phyloP scores from a whole-genome alignment of 2,329 filamentous ascomycete species.

The Hypomyces rosellus region DNA sequence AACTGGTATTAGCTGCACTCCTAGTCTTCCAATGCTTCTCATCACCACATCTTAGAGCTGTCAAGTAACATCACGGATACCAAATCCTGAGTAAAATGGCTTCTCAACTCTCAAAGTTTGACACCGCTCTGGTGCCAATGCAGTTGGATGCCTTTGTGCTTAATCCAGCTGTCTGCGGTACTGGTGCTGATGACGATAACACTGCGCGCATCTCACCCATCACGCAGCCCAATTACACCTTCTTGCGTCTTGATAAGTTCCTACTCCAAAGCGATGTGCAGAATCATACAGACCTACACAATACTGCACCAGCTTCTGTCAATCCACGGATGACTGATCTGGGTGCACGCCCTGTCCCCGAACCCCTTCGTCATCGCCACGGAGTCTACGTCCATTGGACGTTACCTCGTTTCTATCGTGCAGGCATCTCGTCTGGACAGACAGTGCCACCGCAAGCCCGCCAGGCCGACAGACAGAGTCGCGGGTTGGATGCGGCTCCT shows the following conservation, averaged over 20 bases:
- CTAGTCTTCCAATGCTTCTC: too few relatives aligned
- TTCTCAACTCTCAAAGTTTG: neutral
- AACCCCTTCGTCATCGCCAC: conserved; percentile 21
- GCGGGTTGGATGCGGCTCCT: conserved; percentile 1
- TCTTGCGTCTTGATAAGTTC: conserved; percentile 30
- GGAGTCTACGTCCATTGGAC: conserved; percentile 39
- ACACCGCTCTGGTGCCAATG: conserved; percentile 21
- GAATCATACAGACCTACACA: conserved; percentile 31
- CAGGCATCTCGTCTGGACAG: conserved; percentile 15
- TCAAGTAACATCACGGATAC: neutral
- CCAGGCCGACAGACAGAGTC: conserved; percentile 1
- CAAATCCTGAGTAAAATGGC: neutral
- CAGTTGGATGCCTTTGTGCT: conserved; percentile 28
- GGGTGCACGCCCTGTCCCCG: conserved; percentile 32
- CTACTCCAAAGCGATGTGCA: conserved; percentile 33
- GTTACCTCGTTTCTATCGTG: conserved; percentile 31
- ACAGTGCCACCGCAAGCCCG: conserved; percentile 3
- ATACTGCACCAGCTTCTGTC: conserved; percentile 19
- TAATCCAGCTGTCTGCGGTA: conserved; percentile 22
- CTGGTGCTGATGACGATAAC: conserved; percentile 15
- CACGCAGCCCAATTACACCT: conserved; percentile 41
- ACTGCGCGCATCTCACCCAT: conserved; percentile 31
- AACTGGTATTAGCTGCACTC: too few relatives aligned
- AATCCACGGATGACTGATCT: conserved; percentile 34
- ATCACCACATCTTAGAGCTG: neutral